Evolutionary conservation across 73 alveolate genomes (phyloP), one percentile per base, ranked within the genome.

Genomic region (Breviolum minutum): DNA sequence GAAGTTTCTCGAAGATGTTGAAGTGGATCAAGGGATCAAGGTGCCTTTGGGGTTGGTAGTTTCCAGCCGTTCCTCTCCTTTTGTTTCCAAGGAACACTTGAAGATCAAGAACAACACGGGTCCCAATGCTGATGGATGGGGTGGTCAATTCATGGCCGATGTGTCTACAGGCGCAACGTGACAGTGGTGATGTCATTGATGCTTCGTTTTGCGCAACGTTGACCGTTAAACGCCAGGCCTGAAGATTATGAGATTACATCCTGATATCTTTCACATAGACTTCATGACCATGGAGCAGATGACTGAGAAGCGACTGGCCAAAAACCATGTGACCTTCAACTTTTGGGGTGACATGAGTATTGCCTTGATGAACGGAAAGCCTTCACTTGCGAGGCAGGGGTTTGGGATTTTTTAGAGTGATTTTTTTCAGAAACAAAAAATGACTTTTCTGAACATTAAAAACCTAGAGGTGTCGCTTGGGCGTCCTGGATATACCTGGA

Each of bases 91-190:
- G 95, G 95, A 87, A 62, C 83, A 87, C 14, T 40, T 87, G 84
- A 87, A 87, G 85, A 87, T 87, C 95, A 87, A 87, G 84, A 87
- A 87, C 95, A 87, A 87, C 95, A 87, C 95, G 7, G 95, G 95
- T 63, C 97, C 97, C 74, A 90, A 90, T 77, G 97, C 97, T 71
- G 87, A 90, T 66, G 97, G 97, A 60, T 90, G 97, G 97, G 97
- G 97, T 27, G 97, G 97, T 8, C 97, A 90, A 69, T 90, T 90
- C 54, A 70, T 71, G 97, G 97, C 87, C 17, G 97, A 90, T 73
- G 97, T 90, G 30, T 90, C 97, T 8, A 73, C 87, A 73, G 97
- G 97, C 84, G 5, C 13, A 84, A 81, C 10, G 9, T 10, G 74
- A 17, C n/a, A 22, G 77, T 22, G 2, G 24, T 17, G 54, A 2